A percentile compares a stretch with the other conserved stretches of the same genome.
Evolutionary conservation across 345 rosid species (phyloP).

Genomic region (Hibiscus trionum): DNA sequence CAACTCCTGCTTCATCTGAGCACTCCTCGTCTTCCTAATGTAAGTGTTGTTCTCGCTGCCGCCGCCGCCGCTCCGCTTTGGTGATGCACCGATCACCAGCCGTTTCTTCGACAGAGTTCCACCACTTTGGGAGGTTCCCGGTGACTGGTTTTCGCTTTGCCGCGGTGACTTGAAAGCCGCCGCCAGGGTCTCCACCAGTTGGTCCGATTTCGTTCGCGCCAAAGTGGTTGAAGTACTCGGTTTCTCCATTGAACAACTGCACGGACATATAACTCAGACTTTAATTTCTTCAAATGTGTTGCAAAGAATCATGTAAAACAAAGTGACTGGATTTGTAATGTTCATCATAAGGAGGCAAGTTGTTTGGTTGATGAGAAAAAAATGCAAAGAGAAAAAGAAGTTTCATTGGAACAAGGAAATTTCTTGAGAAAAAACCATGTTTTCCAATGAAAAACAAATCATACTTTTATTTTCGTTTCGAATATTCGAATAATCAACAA

Average conservation of each 20-base stretch:
- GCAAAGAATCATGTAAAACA: background rate
- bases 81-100: slow-evolving; percentile 45
- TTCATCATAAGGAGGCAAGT: background rate
- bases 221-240: slow-evolving; percentile 35
- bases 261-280: background rate
- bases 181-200: slow-evolving; percentile 54
- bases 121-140: slow-evolving; percentile 21
- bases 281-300: background rate
- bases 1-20: slow-evolving; percentile 60
- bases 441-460: background rate
- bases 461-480: background rate
- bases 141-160: slow-evolving; percentile 8
- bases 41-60: slow-evolving; percentile 49
- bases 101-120: slow-evolving; percentile 54
- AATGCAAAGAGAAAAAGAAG: background rate
- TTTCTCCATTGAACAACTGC: slow-evolving; percentile 38
- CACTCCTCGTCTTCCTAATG: slow-evolving; percentile 84
- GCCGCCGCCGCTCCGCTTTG: slow-evolving; percentile 44
- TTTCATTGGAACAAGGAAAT: background rate
- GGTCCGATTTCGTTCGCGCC: slow-evolving; percentile 76
- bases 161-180: slow-evolving; percentile 72
- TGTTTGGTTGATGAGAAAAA: background rate
- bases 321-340: background rate
- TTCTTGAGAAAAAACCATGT: background rate
- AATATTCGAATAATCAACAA: background rate